phyloP scores from a whole-genome alignment of 192 early-diverging fungal genomes.

The Gonapodya prolifera region DNA sequence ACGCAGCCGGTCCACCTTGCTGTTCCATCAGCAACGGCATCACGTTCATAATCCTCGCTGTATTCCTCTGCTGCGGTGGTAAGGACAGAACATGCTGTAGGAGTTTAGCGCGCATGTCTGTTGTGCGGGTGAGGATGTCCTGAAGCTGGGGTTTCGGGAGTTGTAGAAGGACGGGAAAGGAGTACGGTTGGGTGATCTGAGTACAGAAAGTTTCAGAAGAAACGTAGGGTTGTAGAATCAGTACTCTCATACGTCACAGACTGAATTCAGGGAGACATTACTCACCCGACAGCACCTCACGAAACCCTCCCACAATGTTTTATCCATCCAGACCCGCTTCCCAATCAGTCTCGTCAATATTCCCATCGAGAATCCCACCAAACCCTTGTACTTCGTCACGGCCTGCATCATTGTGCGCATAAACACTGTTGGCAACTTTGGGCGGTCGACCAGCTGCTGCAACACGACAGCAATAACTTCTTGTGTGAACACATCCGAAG shows the following conservation, averaged over 20 bases:
- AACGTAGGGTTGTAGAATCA: not conserved
- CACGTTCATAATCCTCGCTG: not conserved
- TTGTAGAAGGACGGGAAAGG: not conserved
- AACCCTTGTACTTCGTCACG: slow-evolving; percentile 45
- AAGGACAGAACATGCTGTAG: not conserved
- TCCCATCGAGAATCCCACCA: slow-evolving; percentile 40
- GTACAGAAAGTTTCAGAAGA: not conserved
- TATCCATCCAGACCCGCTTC: slow-evolving; percentile 53
- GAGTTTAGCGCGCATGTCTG: not conserved
- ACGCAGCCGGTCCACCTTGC: no score
- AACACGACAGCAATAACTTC: slow-evolving; percentile 56
- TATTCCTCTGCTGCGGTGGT: not conserved
- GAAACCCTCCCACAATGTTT: slow-evolving; percentile 66
- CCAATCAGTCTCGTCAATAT: slow-evolving; percentile 45
- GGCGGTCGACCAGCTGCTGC: slow-evolving; percentile 51
- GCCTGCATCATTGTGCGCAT: slow-evolving; percentile 65
- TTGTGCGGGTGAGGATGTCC: not conserved
- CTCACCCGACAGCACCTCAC: slow-evolving; percentile 44
- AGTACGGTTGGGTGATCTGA: slow-evolving; percentile 1
- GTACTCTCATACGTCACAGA: not conserved
- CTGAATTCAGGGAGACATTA: no score
- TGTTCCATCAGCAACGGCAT: slow-evolving; percentile 12
- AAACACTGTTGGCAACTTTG: slow-evolving; percentile 53
- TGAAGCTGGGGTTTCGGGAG: slow-evolving; percentile 1
- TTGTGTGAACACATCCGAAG: slow-evolving; percentile 49